Conservation (phyloP, 441 rosid species). For the Populus hybrid region DNA sequence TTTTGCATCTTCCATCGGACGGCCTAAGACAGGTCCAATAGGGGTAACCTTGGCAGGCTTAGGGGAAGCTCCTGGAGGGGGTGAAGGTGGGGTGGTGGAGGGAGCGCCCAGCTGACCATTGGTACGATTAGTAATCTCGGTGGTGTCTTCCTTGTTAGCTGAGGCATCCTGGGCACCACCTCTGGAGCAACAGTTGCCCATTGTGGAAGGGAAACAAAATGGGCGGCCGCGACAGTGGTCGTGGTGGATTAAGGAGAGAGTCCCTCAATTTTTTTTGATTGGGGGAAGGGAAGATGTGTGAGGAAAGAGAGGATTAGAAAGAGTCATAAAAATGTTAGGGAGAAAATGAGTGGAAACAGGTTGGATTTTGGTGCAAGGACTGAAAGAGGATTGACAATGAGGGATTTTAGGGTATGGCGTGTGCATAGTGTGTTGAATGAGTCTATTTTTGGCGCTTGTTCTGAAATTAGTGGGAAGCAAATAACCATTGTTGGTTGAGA, state of each 20-base stretch:
- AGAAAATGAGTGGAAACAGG: constrained; percentile 14
- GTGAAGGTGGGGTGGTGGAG: constrained; percentile 33
- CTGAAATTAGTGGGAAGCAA: constrained; percentile 12
- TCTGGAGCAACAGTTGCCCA: constrained; percentile 85
- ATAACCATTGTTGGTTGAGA: constrained; percentile 20
- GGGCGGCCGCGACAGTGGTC: constrained; percentile 16
- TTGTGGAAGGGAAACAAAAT: constrained; percentile 29
- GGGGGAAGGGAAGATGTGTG: constrained; percentile 17
- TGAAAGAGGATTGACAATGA: constrained; percentile 37
- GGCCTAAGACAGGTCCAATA: constrained; percentile 69
- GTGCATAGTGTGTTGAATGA: constrained; percentile 21
- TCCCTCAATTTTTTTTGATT: constrained; percentile 27
- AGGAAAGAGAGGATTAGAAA: constrained; percentile 20
- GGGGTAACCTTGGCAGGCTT: constrained; percentile 43
- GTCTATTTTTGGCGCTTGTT: constrained; percentile 16
- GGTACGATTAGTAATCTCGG: constrained; percentile 1
- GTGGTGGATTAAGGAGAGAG: constrained; percentile 17
- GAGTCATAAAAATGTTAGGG: constrained; percentile 14
- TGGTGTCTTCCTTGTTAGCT: constrained; percentile 26
- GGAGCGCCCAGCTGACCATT: constrained; percentile 12
- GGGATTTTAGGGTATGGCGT: constrained; percentile 45
- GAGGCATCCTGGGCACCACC: constrained; percentile 37
- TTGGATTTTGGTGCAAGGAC: constrained; percentile 37
- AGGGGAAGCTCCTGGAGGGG: constrained; percentile 31
- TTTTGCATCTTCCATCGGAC: constrained; percentile 88